Evolutionary conservation across 2,329 filamentous ascomycete species (phyloP).

Genomic region (Colletotrichum eleusines): DNA sequence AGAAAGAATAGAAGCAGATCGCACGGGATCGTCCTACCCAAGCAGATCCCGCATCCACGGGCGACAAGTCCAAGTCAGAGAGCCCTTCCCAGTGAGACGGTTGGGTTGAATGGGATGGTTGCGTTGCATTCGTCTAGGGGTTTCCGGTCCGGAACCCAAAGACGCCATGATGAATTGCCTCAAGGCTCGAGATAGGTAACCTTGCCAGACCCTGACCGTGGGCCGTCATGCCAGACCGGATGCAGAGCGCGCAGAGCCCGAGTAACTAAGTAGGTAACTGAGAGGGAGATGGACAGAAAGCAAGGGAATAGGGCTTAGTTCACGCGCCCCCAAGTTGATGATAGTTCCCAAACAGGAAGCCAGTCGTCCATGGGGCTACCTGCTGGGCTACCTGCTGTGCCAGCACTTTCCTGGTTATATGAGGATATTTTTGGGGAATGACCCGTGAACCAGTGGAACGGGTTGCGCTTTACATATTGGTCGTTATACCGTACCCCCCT

Average conservation of each 20-base stretch:
- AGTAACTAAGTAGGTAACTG: too few relatives aligned
- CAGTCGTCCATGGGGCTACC: conserved; percentile 26
- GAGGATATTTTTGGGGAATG: too few relatives aligned
- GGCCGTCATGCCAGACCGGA: too few relatives aligned
- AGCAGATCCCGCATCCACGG: conserved; percentile 28
- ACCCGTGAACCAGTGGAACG: too few relatives aligned
- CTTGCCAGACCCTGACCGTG: not conserved
- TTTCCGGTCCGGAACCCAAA: conserved; percentile 7
- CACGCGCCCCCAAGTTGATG: conserved; percentile 4
- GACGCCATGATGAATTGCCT: not conserved
- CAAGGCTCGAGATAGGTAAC: not conserved
- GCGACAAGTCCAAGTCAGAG: conserved; percentile 17
- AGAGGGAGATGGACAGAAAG: not conserved
- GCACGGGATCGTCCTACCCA: conserved; percentile 37
- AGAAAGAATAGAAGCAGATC: conserved; percentile 34
- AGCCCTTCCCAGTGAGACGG: conserved; percentile 18
- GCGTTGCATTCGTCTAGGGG: conserved; percentile 19
- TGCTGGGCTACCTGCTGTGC: too few relatives aligned
- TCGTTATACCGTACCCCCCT: too few relatives aligned
- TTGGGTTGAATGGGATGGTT: not conserved
- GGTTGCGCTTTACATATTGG: too few relatives aligned
- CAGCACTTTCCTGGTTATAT: conserved; percentile 1
- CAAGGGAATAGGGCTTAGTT: conserved; percentile 12
- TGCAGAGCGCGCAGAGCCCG: not conserved
- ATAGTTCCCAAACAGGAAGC: conserved; percentile 33